A percentile compares a stretch with the other conserved stretches of the same genome.
phyloP scores from a whole-genome alignment of 2,329 filamentous ascomycete genomes.

The Parastagonospora nodorum region DNA sequence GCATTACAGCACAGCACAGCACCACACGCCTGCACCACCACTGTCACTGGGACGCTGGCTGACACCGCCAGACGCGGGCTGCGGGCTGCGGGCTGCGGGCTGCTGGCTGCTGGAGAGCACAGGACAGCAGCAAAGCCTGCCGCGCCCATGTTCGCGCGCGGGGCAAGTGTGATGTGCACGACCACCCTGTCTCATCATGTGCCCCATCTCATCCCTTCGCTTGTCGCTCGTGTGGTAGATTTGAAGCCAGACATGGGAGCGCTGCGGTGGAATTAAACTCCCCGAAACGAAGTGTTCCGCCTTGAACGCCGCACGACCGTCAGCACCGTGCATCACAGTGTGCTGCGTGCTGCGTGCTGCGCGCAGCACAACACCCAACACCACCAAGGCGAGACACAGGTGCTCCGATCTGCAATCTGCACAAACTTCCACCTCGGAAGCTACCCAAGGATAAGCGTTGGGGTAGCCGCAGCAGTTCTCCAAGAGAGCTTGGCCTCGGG shows the following conservation, averaged over 20 bases:
- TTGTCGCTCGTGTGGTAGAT: not conserved
- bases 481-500: not conserved
- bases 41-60: too few relatives aligned
- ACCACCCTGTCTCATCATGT: slow-evolving; percentile 22
- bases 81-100: not conserved
- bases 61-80: too few relatives aligned
- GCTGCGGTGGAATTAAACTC: slow-evolving; percentile 8
- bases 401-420: not conserved
- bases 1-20: too few relatives aligned
- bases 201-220: slow-evolving; percentile 15
- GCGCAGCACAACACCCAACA: slow-evolving; percentile 4
- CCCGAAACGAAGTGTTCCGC: slow-evolving; percentile 13
- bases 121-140: not conserved
- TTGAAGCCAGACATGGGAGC: slow-evolving; percentile 6
- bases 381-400: not conserved
- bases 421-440: not conserved
- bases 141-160: slow-evolving; percentile 1
- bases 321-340: not conserved
- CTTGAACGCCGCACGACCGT: slow-evolving; percentile 3
- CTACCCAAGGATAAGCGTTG: not conserved
- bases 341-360: slow-evolving; percentile 1
- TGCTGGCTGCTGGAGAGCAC: not conserved
- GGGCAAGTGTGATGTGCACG: slow-evolving; percentile 18
- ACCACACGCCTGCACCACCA: too few relatives aligned
- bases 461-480: not conserved